phyloP scores from a whole-genome alignment of 2,329 filamentous ascomycete species.

The Aspergillus uvarum region DNA sequence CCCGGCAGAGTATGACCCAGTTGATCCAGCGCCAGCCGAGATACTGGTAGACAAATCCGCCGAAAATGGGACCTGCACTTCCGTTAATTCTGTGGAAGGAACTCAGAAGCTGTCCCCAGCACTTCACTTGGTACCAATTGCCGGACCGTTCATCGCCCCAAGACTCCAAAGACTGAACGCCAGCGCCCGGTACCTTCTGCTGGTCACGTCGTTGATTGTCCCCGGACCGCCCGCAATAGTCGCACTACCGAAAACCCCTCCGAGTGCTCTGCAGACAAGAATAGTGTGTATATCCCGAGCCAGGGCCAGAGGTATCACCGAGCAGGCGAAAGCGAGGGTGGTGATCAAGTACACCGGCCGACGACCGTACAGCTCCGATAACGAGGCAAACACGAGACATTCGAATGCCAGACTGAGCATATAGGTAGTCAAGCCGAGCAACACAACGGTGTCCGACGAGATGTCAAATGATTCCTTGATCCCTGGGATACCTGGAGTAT shows the following conservation, averaged over 20 bases:
- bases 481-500: too few relatives aligned
- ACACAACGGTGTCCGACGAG: too few relatives aligned
- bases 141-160: conserved; percentile 71
- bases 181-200: conserved; percentile 70
- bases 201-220: conserved; percentile 72
- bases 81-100: too few relatives aligned
- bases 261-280: conserved; percentile 20
- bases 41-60: conserved; percentile 46
- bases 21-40: conserved; percentile 80
- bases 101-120: too few relatives aligned
- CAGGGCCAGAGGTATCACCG: conserved; percentile 67
- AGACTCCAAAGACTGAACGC: conserved; percentile 75
- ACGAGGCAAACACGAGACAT: too few relatives aligned
- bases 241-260: conserved; percentile 61
- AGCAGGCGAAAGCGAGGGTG: conserved; percentile 59
- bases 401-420: too few relatives aligned
- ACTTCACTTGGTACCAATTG: conserved; percentile 28
- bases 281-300: conserved; percentile 39
- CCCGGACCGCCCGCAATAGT: conserved; percentile 76
- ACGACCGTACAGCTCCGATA: conserved; percentile 27
- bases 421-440: too few relatives aligned
- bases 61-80: conserved; percentile 20
- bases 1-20: conserved; percentile 71
- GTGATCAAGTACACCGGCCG: conserved; percentile 61
- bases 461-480: too few relatives aligned